Percentiles rank a stretch among this genome's conserved stretches.
phyloP scores from a whole-genome alignment of 495 filamentous ascomycete species.

The Choiromyces venosus region DNA sequence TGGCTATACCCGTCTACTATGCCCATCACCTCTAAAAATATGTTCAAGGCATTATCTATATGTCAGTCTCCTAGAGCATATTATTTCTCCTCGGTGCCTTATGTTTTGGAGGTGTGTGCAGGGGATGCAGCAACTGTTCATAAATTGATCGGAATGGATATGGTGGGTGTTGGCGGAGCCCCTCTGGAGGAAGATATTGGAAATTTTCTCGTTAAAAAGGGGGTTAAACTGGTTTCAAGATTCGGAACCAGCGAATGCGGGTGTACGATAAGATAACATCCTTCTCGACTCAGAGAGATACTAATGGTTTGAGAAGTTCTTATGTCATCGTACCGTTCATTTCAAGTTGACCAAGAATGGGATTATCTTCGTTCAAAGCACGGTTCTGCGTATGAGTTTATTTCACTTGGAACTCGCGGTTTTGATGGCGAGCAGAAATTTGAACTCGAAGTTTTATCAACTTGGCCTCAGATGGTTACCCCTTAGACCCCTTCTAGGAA shows the following conservation, averaged over 20 bases:
- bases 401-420: too few relatives aligned
- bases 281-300: too few relatives aligned
- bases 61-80: too few relatives aligned
- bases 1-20: constrained; percentile 53
- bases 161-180: constrained; percentile 58
- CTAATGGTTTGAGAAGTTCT: constrained; percentile 21
- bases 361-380: constrained; percentile 58
- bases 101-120: constrained; percentile 51
- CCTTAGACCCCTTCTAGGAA: constrained; percentile 10
- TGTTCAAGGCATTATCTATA: constrained; percentile 46
- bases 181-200: constrained; percentile 49
- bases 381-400: too few relatives aligned
- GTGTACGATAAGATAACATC: constrained; percentile 50
- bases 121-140: constrained; percentile 43
- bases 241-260: constrained; percentile 59
- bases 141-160: constrained; percentile 47
- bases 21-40: constrained; percentile 50
- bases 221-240: constrained; percentile 51
- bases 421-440: too few relatives aligned
- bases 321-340: constrained; percentile 47
- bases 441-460: constrained; percentile 56
- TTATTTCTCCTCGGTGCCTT: constrained; percentile 56
- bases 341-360: constrained; percentile 56
- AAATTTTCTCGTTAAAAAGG: constrained; percentile 46
- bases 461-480: constrained; percentile 57